These are phyloP conservation scores for Phoma sp. DNA, from an alignment of 2,329 filamentous ascomycete species.

Conservation along the genomic window DNA sequence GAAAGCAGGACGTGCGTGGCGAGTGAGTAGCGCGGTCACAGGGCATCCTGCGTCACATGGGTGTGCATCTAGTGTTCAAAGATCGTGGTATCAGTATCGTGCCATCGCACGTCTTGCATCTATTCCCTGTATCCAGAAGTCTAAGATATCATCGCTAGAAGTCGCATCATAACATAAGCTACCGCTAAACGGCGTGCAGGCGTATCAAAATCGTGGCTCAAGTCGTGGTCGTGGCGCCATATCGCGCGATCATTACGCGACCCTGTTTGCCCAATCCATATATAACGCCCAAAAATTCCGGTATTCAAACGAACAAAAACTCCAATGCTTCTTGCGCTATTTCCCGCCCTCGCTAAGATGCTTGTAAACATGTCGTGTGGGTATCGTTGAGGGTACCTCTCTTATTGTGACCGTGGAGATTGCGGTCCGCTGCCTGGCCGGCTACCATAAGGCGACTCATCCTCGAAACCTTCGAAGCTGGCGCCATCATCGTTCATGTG, in stretches of 20 bases:
- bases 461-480: conserved; percentile 43
- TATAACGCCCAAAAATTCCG: conserved; percentile 10
- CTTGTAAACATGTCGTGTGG: neutral
- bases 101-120: conserved; percentile 13
- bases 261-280: conserved; percentile 7
- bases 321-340: neutral
- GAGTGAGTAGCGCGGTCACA: too few relatives aligned
- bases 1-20: too few relatives aligned
- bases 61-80: neutral
- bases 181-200: neutral
- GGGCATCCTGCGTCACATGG: too few relatives aligned
- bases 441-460: conserved; percentile 34
- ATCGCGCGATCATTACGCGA: conserved; percentile 19
- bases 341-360: conserved; percentile 4
- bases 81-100: neutral
- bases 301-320: neutral
- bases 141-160: conserved; percentile 20
- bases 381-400: neutral
- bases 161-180: conserved; percentile 11
- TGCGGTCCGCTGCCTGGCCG: conserved; percentile 28
- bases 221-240: conserved; percentile 19
- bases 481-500: conserved; percentile 37
- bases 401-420: conserved; percentile 27
- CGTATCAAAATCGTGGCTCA: conserved; percentile 14
- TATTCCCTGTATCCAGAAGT: conserved; percentile 12